A percentile compares a stretch with the other conserved stretches of the same genome.
phyloP scores from a whole-genome alignment of 164 flowering plant species.

The Magnolia changhungtana region DNA sequence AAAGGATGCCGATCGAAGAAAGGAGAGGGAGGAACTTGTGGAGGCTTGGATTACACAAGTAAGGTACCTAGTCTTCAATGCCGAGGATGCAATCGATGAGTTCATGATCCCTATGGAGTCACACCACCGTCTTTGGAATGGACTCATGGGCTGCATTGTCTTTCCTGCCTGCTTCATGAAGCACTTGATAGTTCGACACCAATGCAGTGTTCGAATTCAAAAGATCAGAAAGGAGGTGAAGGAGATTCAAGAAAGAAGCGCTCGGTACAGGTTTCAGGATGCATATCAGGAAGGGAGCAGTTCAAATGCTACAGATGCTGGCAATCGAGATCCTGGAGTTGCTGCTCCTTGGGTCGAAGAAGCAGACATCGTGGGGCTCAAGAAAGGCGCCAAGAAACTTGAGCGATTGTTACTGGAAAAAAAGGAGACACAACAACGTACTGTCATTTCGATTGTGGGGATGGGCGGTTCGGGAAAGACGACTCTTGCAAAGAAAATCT shows the following conservation, averaged over 20 bases:
- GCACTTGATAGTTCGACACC: background rate
- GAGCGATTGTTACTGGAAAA: background rate
- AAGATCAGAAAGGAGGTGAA: background rate
- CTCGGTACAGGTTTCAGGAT: no score
- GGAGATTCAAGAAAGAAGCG: background rate
- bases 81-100: slow-evolving; percentile 8
- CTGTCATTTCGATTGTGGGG: slow-evolving; percentile 6
- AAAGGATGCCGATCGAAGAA: no score
- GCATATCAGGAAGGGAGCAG: no score
- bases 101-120: background rate
- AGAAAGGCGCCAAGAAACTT: background rate
- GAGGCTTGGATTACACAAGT: slow-evolving; percentile 1
- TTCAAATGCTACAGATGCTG: no score
- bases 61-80: background rate
- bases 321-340: no score
- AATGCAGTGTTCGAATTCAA: background rate
- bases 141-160: background rate
- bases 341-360: slow-evolving; percentile 5
- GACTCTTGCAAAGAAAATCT: slow-evolving; percentile 1
- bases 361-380: slow-evolving; percentile 5
- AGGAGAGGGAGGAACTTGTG: background rate
- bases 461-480: slow-evolving; percentile 7
- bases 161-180: background rate
- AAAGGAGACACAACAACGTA: background rate
- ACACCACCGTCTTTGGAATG: background rate